Conservation (phyloP, 2,329 filamentous ascomycete species). For the Cladosporium sp. region DNA sequence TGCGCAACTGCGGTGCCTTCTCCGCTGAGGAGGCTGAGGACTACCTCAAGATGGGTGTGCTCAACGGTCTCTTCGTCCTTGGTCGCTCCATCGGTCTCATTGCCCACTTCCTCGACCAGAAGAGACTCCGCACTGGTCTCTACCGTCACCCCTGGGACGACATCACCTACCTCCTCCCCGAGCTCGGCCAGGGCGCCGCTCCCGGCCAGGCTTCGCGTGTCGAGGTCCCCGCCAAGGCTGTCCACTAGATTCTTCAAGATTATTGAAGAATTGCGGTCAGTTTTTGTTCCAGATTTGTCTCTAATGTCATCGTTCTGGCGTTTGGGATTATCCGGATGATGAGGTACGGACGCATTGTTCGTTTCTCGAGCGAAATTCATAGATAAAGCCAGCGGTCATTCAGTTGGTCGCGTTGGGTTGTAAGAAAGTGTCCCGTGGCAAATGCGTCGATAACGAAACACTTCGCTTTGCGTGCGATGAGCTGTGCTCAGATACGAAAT, state of each 20-base stretch:
- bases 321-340: not conserved
- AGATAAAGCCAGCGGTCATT: not conserved
- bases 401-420: not conserved
- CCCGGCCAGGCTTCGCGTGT: constrained; percentile 80
- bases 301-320: constrained; percentile 4
- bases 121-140: constrained; percentile 94
- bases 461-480: not conserved
- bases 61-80: constrained; percentile 98
- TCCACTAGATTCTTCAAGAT: constrained; percentile 44
- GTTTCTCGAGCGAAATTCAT: not conserved
- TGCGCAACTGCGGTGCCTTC: constrained; percentile 98
- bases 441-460: constrained; percentile 1
- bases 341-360: not conserved
- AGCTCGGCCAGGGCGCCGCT: constrained; percentile 63
- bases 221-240: constrained; percentile 61
- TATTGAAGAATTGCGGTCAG: not conserved
- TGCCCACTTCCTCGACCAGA: constrained; percentile 99
- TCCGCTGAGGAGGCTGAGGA: constrained; percentile 94
- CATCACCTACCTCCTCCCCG: constrained; percentile 90
- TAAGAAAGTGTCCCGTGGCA: not conserved
- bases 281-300: constrained; percentile 2
- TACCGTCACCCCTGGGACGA: constrained; percentile 99
- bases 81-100: constrained; percentile 97
- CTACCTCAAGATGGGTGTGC: constrained; percentile 97
- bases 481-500: not conserved